Evolutionary conservation across 306 rosid species (phyloP).

Genomic region (Vigna radiata): DNA sequence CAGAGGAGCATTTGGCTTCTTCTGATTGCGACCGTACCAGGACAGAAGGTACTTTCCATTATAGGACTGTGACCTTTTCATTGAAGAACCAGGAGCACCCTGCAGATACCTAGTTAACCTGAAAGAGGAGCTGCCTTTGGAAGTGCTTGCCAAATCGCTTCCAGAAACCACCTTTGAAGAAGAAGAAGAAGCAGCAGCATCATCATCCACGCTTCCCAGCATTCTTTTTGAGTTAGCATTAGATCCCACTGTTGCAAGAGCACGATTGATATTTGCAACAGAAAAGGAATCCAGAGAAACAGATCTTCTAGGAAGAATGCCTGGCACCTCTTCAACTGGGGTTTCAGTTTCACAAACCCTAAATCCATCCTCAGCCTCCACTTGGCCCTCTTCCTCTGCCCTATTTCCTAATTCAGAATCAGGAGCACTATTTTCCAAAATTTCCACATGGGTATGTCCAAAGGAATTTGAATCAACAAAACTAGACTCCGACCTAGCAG

Average conservation of each 20-base stretch:
- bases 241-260: constrained; percentile 37
- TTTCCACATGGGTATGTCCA: constrained; percentile 44
- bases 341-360: constrained; percentile 27
- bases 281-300: constrained; percentile 68
- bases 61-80: constrained; percentile 77
- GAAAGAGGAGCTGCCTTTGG: constrained; percentile 62
- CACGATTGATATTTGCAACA: constrained; percentile 51
- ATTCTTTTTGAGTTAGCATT: constrained; percentile 39
- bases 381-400: constrained; percentile 37
- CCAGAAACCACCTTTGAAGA: constrained; percentile 46
- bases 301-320: constrained; percentile 57
- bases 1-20: constrained; percentile 50
- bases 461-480: constrained; percentile 29
- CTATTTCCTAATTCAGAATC: constrained; percentile 50
- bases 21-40: constrained; percentile 49
- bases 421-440: constrained; percentile 20
- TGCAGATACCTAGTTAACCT: constrained; percentile 46
- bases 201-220: constrained; percentile 15
- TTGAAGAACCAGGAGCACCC: constrained; percentile 53
- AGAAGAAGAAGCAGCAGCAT: not conserved
- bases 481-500: constrained; percentile 30
- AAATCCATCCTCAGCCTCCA: constrained; percentile 24
- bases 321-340: constrained; percentile 11
- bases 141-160: constrained; percentile 41
- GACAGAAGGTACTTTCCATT: constrained; percentile 56